Evolutionary conservation across 768 basidiomycete genomes (phyloP), one percentile per base, ranked within the genome.

Genomic region (Coprinopsis sp.): DNA sequence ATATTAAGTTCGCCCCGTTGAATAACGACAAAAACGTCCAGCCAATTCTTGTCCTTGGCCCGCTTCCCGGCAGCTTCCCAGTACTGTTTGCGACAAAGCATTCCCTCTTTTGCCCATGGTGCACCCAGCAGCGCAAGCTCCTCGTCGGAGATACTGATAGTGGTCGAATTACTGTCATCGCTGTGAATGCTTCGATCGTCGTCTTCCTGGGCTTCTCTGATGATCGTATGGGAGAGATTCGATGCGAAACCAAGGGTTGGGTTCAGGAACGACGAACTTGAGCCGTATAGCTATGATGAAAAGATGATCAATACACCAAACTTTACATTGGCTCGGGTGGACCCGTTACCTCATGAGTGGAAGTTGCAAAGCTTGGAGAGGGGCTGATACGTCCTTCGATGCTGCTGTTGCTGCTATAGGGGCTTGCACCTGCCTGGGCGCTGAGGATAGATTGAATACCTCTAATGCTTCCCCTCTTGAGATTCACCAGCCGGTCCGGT

Each of bases 51-150:
- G 59, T 90, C 86, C 69, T 77, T 93, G 6, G 91, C 84, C 22
- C 93, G 73, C 61, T 88, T 92, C 12, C 87, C 84, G 1, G 78
- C 71, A 2, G 78, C 76, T 57, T 97, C 95, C 84, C 89, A 93
- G 62, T 94, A 97, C 51, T 92, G 89, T 62, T 97, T 97, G 19
- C 94, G 84, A 54, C 85, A 86, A 7, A 99, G 78, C 74, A 95
- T 88, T 11, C 96, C 96, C 64, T 99, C 96, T 65, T 99, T 99
- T 0, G 96, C 96, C 95, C 95, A 99, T 0, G 96, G 96, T 4
- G 96, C 84, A 13, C 96, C 96, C 13, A 96, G 81, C 29, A 98
- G 71, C 2, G 95, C 95, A 11, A 99, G 74, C 66, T 96, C 92
- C 64, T 98, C 96, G 56, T 98, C 95, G 6, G 87, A 82, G 49